Evolutionary conservation across 2,329 filamentous ascomycete species (phyloP).

Genomic region (Coniochaeta pulveracea): DNA sequence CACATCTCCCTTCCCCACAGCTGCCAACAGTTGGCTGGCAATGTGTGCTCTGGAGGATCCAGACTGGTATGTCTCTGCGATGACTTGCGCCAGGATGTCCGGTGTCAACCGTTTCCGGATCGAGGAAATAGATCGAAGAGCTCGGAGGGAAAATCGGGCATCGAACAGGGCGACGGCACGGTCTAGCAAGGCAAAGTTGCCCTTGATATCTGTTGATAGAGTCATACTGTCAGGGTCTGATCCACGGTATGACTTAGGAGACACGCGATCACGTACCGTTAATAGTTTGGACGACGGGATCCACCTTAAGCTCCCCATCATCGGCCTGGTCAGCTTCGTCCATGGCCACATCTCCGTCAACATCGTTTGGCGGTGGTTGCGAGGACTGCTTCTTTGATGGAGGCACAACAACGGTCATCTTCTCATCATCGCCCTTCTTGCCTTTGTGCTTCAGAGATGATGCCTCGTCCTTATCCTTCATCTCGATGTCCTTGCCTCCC

Average conservation of each 20-base stretch:
- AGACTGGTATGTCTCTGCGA: constrained; percentile 67
- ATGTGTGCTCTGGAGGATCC: constrained; percentile 48
- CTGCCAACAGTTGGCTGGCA: constrained; percentile 58
- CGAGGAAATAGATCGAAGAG: constrained; percentile 88
- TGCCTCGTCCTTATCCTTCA: constrained; percentile 47
- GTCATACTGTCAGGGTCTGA: constrained; percentile 1
- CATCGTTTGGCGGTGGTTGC: constrained; percentile 43
- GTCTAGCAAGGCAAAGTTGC: constrained; percentile 84
- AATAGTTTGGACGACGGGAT: constrained; percentile 48
- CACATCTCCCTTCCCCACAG: constrained; percentile 56
- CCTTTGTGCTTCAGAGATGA: constrained; percentile 49
- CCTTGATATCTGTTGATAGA: constrained; percentile 67
- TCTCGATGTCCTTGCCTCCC: constrained; percentile 58
- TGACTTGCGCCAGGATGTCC: constrained; percentile 69
- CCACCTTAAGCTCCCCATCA: constrained; percentile 42
- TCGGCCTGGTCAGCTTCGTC: constrained; percentile 41
- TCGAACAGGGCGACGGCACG: constrained; percentile 90
- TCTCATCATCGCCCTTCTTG: constrained; percentile 65
- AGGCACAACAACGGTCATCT: constrained; percentile 73
- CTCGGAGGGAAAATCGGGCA: constrained; percentile 85
- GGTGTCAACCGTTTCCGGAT: constrained; percentile 83
- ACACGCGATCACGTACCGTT: constrained; percentile 31
- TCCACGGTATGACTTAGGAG: constrained; percentile 1
- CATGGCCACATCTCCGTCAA: constrained; percentile 63
- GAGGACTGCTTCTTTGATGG: constrained; percentile 57